A percentile compares a stretch with the other conserved stretches of the same genome.
phyloP scores from a whole-genome alignment of 768 basidiomycete genomes.

The Auricularia heimuer region DNA sequence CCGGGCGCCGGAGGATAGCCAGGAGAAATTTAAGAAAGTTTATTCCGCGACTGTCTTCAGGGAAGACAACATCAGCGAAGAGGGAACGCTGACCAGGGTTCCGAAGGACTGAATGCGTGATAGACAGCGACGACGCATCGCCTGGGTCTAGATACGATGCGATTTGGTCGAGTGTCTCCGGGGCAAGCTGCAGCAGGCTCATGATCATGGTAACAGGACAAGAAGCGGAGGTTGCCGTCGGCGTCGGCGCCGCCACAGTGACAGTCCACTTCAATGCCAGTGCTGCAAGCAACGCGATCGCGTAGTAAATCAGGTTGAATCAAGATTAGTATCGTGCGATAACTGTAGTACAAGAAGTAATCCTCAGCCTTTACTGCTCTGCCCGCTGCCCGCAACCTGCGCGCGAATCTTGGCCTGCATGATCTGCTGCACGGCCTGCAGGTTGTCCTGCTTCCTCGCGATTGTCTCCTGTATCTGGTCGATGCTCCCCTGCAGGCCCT shows the following conservation, averaged over 20 bases:
- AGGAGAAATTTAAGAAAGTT: no score
- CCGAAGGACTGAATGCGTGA: neutral
- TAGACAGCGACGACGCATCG: neutral
- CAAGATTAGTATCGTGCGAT: neutral
- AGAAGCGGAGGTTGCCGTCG: neutral
- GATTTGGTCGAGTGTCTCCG: neutral
- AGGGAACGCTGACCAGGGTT: neutral
- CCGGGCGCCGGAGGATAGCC: no score
- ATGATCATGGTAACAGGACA: neutral
- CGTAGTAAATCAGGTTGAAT: neutral
- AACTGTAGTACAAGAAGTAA: neutral
- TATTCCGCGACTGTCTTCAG: neutral
- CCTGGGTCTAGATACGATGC: neutral
- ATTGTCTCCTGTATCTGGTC: slow-evolving; percentile 85
- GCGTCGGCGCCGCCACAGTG: neutral
- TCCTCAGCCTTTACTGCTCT: neutral
- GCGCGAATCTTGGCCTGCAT: slow-evolving; percentile 54
- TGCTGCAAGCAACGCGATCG: neutral
- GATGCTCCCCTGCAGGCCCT: slow-evolving; percentile 73
- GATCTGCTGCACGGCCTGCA: slow-evolving; percentile 61
- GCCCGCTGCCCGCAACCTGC: slow-evolving; percentile 12
- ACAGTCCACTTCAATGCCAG: neutral
- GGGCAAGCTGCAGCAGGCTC: neutral
- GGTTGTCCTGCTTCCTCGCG: slow-evolving; percentile 83
- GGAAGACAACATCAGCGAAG: neutral